Conservation (phyloP, 257 asterid genomes). For the Solanum megistacrolobum region DNA sequence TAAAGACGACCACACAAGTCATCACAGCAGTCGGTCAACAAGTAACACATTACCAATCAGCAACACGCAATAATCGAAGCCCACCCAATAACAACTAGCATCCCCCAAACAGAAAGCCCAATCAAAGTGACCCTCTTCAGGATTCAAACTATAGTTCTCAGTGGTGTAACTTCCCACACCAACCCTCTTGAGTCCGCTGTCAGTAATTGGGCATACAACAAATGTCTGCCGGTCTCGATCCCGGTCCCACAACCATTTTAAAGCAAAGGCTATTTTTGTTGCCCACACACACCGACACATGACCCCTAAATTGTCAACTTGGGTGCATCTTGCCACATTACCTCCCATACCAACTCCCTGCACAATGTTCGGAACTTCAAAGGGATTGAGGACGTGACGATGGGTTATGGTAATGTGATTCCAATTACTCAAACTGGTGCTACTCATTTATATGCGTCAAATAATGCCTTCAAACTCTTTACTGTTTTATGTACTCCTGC, state of each 20-base stretch:
- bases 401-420: not conserved
- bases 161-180: not conserved
- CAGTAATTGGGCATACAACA: not conserved
- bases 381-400: not conserved
- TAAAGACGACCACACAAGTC: not conserved
- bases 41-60: not conserved
- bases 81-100: not conserved
- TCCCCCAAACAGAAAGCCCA: not conserved
- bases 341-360: not conserved
- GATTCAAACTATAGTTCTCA: not conserved
- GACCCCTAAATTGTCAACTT: not conserved
- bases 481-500: not conserved
- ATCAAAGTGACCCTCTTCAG: not conserved
- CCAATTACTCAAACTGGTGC: not conserved
- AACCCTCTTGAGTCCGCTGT: not conserved
- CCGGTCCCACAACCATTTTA: not conserved
- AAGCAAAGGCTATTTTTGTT: not conserved
- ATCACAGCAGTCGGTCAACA: not conserved
- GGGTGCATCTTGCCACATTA: not conserved
- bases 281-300: not conserved
- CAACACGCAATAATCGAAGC: not conserved
- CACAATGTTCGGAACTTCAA: not conserved
- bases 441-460: not conserved
- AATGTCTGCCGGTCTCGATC: not conserved
- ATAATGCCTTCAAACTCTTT: not conserved